Evolutionary conservation across 1,284 basidiomycete species (phyloP).

Genomic region (Leccinum fallax): DNA sequence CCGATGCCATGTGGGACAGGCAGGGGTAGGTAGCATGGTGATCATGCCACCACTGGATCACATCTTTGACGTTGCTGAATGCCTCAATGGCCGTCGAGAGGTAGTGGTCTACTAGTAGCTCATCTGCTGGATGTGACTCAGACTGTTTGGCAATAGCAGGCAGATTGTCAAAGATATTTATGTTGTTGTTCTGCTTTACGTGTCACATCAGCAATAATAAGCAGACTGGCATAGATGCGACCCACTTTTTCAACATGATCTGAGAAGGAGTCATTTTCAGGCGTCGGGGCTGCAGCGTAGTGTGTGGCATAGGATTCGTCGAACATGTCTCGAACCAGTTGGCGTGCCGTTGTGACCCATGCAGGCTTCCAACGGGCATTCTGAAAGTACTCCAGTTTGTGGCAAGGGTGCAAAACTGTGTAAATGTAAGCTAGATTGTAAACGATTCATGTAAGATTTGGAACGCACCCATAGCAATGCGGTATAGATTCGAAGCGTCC

Average conservation of each 20-base stretch:
- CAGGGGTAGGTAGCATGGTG: not conserved
- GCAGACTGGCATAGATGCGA: too few relatives aligned
- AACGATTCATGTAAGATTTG: not conserved
- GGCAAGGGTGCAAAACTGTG: slow-evolving; percentile 23
- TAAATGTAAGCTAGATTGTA: not conserved
- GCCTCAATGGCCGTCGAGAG: not conserved
- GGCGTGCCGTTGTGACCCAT: slow-evolving; percentile 20
- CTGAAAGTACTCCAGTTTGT: slow-evolving; percentile 27
- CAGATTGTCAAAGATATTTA: not conserved
- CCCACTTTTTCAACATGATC: too few relatives aligned
- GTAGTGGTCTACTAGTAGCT: not conserved
- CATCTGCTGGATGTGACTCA: not conserved
- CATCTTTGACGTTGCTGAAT: not conserved
- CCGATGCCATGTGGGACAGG: not conserved
- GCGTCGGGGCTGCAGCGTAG: not conserved
- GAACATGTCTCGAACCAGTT: not conserved
- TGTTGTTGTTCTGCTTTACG: too few relatives aligned
- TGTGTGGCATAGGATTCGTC: not conserved
- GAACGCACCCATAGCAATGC: slow-evolving; percentile 8
- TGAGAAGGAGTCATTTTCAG: too few relatives aligned
- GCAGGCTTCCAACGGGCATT: slow-evolving; percentile 15
- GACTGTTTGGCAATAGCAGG: not conserved
- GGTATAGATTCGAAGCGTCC: slow-evolving; percentile 23
- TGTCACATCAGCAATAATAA: too few relatives aligned
- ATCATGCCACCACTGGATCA: not conserved